Evolutionary conservation across 2,329 filamentous ascomycete species (phyloP), one percentile per base, ranked within the genome.

Genomic region (Cladophialophora chaetospira): DNA sequence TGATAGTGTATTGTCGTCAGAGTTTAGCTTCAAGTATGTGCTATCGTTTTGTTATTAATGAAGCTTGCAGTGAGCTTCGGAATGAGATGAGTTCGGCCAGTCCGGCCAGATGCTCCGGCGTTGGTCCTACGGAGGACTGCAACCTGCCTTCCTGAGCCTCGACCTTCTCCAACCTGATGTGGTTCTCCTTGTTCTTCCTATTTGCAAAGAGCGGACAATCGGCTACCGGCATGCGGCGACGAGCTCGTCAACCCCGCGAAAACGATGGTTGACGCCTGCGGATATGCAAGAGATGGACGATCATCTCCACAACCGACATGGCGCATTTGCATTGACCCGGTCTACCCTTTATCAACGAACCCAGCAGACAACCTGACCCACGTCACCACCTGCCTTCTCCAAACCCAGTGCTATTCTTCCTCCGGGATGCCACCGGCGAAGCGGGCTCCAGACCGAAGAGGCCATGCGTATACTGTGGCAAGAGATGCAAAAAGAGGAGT

Each of bases 271-370:
- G 23, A 35, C 13, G 45, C 15, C 29, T 33, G 33, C 15, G 21
- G n/a, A 23, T 26, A 48, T 48, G 45, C 29, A 33, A 23, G 45
- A 19, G 35, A 33, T 19, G 17, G 38, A 19, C 28, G 45, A 48
- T 48, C 45, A n/a, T 48, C 45, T 31, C 45, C 45, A 33, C 45
- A 36, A 40, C 13, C 8, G 36, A 40, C 15, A 40, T 40, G 36
- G 36, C 23, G 36, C 15, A 8, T 15, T 40, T 19, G 23, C 2
- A 40, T 40, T 40, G 17, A 40, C 36, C 36, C 36, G 36, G n/a
- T 10, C 9, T 15, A 17, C 17, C 15, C 17, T 17, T 21, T 40
- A 19, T 40, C 13, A 13, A 48, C 29, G 23, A n/a, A 13, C 8
- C 29, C 21, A 33, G 23, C 28, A 33, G 10, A 36, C 45, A 21